A percentile compares a stretch with the other conserved stretches of the same genome.
phyloP scores from a whole-genome alignment of 108 stramenopile genomes.

The Nitzschia putrida region DNA sequence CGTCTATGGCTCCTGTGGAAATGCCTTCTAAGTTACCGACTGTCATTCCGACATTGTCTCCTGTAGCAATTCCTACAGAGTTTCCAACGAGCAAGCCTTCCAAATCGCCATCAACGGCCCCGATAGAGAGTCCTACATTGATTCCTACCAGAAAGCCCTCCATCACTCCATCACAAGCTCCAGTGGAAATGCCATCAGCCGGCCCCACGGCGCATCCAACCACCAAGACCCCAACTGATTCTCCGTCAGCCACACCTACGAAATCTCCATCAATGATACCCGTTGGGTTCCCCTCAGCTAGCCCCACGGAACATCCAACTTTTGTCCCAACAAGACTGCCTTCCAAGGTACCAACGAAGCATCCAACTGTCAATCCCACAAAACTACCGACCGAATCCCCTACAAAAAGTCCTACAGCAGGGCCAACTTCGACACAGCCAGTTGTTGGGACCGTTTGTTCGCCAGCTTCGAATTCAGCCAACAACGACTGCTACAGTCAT shows the following conservation, averaged over 20 bases:
- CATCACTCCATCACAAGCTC: neutral
- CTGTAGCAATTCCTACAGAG: too few relatives aligned
- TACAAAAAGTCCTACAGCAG: neutral
- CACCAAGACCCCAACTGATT: too few relatives aligned
- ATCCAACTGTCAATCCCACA: constrained; percentile 1
- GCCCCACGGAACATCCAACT: constrained; percentile 5
- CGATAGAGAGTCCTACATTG: too few relatives aligned
- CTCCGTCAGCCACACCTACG: too few relatives aligned
- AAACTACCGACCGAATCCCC: neutral
- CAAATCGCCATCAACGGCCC: neutral
- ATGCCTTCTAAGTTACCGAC: too few relatives aligned
- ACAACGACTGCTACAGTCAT: neutral
- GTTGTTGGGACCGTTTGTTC: neutral
- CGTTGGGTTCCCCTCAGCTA: neutral
- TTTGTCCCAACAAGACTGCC: neutral
- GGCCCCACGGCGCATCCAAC: neutral
- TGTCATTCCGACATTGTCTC: too few relatives aligned
- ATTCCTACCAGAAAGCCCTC: too few relatives aligned
- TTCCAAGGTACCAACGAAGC: neutral
- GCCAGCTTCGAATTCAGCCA: neutral
- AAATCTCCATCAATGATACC: neutral
- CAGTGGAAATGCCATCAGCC: neutral
- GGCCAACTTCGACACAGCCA: neutral
- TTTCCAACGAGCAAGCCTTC: neutral
- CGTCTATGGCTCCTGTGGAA: neutral